Conservation (phyloP, 305 asterid genomes). For the Petunia hybrid region DNA sequence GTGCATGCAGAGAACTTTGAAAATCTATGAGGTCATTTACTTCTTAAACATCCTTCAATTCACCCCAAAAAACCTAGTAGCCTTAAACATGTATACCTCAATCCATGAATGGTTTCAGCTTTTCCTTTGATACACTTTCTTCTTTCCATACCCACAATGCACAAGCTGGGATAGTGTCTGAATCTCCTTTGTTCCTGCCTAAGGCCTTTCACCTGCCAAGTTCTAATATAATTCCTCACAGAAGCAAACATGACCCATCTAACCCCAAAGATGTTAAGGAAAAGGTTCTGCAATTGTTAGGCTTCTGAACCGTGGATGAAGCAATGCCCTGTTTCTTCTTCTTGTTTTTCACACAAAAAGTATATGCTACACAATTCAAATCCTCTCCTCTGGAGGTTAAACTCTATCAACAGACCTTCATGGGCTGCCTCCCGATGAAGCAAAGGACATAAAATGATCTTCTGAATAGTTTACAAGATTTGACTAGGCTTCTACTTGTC, state of each 20-base stretch:
- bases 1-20: neutral
- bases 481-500: neutral
- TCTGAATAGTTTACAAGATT: neutral
- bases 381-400: constrained; percentile 23
- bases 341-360: neutral
- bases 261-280: constrained; percentile 1
- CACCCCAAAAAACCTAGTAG: neutral
- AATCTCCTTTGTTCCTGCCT: constrained; percentile 1
- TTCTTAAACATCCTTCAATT: neutral
- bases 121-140: neutral
- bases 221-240: neutral
- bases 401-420: neutral
- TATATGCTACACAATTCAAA: neutral
- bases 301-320: constrained; percentile 15
- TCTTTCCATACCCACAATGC: neutral
- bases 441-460: constrained; percentile 14
- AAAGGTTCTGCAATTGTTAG: neutral
- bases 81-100: neutral
- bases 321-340: neutral
- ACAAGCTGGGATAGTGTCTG: neutral
- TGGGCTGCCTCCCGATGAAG: neutral
- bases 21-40: neutral
- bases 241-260: neutral
- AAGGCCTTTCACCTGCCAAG: neutral
- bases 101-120: neutral